A percentile compares a stretch with the other conserved stretches of the same genome.
These are phyloP conservation scores for Acacia melanoxylon DNA, from an alignment of 306 rosid genomes.

Conservation along the genomic window DNA sequence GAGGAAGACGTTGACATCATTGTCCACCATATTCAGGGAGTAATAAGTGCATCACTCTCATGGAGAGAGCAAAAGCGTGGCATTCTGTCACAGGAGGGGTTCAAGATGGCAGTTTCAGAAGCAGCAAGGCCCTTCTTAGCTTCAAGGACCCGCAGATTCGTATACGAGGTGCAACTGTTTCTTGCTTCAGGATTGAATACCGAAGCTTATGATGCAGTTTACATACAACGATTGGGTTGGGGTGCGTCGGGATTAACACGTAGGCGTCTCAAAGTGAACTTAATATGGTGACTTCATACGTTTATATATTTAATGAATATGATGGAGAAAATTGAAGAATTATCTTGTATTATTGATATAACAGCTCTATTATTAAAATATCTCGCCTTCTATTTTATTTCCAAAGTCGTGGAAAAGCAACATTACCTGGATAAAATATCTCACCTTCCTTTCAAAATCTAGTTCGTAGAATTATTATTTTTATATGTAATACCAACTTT, in stretches of 20 bases:
- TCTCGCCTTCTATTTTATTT: no score
- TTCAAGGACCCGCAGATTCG: slow-evolving; percentile 65
- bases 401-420: no score
- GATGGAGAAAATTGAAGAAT: slow-evolving; percentile 35
- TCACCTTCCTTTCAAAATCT: no score
- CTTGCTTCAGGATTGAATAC: slow-evolving; percentile 86
- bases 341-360: no score
- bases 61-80: slow-evolving; percentile 44
- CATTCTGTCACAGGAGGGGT: slow-evolving; percentile 44
- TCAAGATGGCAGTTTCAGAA: slow-evolving; percentile 48
- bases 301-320: slow-evolving; percentile 66
- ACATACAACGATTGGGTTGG: slow-evolving; percentile 79
- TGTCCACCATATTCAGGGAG: slow-evolving; percentile 72
- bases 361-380: no score
- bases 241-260: slow-evolving; percentile 45
- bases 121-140: slow-evolving; percentile 76
- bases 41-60: slow-evolving; percentile 44
- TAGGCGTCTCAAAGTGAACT: slow-evolving; percentile 44
- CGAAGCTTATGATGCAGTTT: slow-evolving; percentile 85
- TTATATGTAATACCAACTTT: no score
- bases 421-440: no score
- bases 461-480: no score
- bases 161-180: slow-evolving; percentile 75
- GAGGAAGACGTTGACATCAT: slow-evolving; percentile 85
- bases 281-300: slow-evolving; percentile 55